Base-by-base conservation (phyloP, 192 early-diverging fungal genomes). In the Rhizophagus clarus region DNA sequence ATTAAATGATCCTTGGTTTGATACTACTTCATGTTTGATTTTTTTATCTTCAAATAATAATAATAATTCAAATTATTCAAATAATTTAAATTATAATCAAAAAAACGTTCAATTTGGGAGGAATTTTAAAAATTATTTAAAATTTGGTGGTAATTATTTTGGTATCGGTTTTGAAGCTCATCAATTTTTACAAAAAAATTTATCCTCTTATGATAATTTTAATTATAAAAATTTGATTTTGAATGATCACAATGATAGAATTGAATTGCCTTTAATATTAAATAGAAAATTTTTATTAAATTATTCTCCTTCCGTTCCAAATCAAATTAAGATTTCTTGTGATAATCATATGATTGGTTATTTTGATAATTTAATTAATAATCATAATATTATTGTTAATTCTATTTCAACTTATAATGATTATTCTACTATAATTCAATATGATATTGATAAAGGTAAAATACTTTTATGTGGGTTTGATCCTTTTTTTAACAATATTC, bases 121-220 rank as follows among this genome's bases (percentile, higher is more conserved):
- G 4, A 88, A 88, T 9, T 94, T 98, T 72, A 77, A 76, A 2
- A 79, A 84, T 20, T 97, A 90, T 87, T 93, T 97, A 14, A 66
- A 83, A 24, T 75, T 71, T 24, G 97, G 96, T 64, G 98, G 98
- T 2, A 85, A 88, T 28, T 99, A 96, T 84, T 85, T 96, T 70
- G 98, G 98, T 0, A 91, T 99, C 10, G 97, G 98, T 73, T 96
- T 95, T 0, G 98, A 97, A 26, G 89, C 87, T 26, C 7, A 8
- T 10, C 93, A 90, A 3, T 97, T 97, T 84, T 98, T 95, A 83
- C 95, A 88, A 7, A 86, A 87, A 34, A 83, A 81, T 7, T 81
- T 83, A 22, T 91, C 95, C 31, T 92, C 93, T 81, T 97, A 98
- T 0, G 92, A 89, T 6, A 84, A 86, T 29, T 76, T 76, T 9